Evolutionary conservation across 306 rosid species (phyloP).

Genomic region (Quercus mongolica): DNA sequence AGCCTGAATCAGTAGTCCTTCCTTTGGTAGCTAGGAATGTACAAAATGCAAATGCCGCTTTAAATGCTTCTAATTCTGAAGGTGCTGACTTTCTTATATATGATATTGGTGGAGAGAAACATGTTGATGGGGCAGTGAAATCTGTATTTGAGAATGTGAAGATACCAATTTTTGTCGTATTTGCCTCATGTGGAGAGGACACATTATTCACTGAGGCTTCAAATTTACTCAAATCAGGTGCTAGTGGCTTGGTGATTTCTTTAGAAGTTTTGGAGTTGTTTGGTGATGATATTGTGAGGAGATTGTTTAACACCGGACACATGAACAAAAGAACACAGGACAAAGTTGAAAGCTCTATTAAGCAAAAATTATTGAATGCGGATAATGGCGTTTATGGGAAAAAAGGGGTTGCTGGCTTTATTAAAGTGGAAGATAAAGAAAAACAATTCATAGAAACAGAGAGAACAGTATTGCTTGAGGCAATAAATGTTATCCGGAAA

Average conservation of each 20-base stretch:
- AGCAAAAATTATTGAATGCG: constrained; percentile 17
- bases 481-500: constrained; percentile 66
- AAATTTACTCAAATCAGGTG: constrained; percentile 56
- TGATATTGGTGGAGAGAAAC: constrained; percentile 33
- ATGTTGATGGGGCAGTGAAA: constrained; percentile 24
- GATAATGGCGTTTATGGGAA: constrained; percentile 37
- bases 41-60: constrained; percentile 54
- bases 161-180: constrained; percentile 67
- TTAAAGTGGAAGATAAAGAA: constrained; percentile 74
- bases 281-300: constrained; percentile 41
- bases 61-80: constrained; percentile 74
- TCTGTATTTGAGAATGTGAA: constrained; percentile 58
- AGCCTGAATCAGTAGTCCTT: constrained; percentile 66
- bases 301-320: constrained; percentile 36
- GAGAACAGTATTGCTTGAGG: constrained; percentile 66
- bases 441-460: constrained; percentile 61
- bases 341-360: constrained; percentile 11
- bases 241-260: constrained; percentile 72
- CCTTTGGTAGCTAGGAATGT: constrained; percentile 91
- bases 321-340: constrained; percentile 27
- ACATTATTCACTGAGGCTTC: constrained; percentile 41
- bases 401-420: constrained; percentile 61
- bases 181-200: constrained; percentile 30
- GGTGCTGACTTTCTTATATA: constrained; percentile 95
- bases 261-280: constrained; percentile 51